Base-by-base conservation (phyloP, 495 filamentous ascomycete species). In the Neurospora pannonica region DNA sequence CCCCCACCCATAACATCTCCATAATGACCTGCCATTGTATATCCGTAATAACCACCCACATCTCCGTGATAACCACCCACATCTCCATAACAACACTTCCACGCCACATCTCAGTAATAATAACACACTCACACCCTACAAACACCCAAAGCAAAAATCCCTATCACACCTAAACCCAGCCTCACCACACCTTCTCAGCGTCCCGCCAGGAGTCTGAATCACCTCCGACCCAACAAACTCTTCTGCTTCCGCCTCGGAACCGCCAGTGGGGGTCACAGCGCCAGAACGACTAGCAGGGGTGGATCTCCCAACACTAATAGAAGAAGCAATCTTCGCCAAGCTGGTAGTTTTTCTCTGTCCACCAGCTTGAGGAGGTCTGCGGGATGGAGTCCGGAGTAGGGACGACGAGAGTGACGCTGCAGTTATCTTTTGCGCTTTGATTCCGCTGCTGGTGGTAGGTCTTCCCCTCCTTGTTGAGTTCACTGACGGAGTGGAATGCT, bases 121-220 rank as follows among this genome's bases (percentile, higher is more conserved):
- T 37, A 37, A 37, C 36, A 37, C 36, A 37, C 36, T 37, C 36
- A 37, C 36, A 37, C 36, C 8, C 36, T 72, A 76, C 31, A 76
- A 80, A 71, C 84, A 86, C 5, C 80, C 79, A 74, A 86, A 82
- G 75, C 84, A 86, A 74, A 85, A 85, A 43, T 79, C 75, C 38
- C 79, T 77, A 21, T 78, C 78, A 72, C 84, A 86, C 38, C 72
- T 74, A 70, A 84, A 86, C 19, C 81, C 84, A 72, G 78, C 78
- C 71, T 82, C 77, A 4, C 84, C 84, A 72, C 84, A 86, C 43
- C 77, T 72, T n/a, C 81, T 74, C 60, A 79, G 69, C 42, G 81
- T 79, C 0, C 83, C 83, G 15, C 82, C 81, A 13, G 83, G 81
- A 9, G 81, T 81, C 73, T 72, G 77, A 11, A 80, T 77, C 71